Conservation (phyloP, 257 asterid species). For the Leonotis leonurus region DNA sequence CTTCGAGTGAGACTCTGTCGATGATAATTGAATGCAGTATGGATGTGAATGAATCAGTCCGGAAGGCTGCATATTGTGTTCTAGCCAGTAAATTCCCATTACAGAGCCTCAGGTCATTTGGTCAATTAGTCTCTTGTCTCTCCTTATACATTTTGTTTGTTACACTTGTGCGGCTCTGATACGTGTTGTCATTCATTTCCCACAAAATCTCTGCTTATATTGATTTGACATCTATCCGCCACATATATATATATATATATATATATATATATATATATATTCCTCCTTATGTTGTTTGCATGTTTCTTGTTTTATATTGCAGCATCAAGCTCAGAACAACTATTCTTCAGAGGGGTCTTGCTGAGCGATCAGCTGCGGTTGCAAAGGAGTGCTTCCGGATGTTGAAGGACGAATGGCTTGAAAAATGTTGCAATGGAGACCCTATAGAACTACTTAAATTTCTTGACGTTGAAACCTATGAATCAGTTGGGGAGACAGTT, state of each 20-base stretch:
- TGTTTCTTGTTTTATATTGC: slow-evolving; percentile 21
- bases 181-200: not conserved
- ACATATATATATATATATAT: not conserved
- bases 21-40: slow-evolving; percentile 69
- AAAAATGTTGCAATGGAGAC: slow-evolving; percentile 69
- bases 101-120: slow-evolving; percentile 81
- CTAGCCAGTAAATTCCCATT: slow-evolving; percentile 77
- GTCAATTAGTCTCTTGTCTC: not conserved
- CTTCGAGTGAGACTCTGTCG: slow-evolving; percentile 59
- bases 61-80: slow-evolving; percentile 78
- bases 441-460: slow-evolving; percentile 63
- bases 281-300: slow-evolving; percentile 7
- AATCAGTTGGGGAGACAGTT: slow-evolving; percentile 73
- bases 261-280: not conserved
- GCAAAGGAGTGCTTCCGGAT: slow-evolving; percentile 71
- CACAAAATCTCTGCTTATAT: not conserved
- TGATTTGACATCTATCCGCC: slow-evolving; percentile 1
- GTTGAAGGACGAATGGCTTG: slow-evolving; percentile 93
- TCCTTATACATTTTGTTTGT: not conserved
- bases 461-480: slow-evolving; percentile 98
- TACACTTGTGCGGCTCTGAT: not conserved
- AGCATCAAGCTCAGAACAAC: slow-evolving; percentile 86
- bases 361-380: slow-evolving; percentile 78
- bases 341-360: slow-evolving; percentile 88
- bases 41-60: slow-evolving; percentile 79